phyloP scores from a whole-genome alignment of 225 moss, liverwort and hornwort genomes.

The Bryoerythrophyllum caledonicum region DNA sequence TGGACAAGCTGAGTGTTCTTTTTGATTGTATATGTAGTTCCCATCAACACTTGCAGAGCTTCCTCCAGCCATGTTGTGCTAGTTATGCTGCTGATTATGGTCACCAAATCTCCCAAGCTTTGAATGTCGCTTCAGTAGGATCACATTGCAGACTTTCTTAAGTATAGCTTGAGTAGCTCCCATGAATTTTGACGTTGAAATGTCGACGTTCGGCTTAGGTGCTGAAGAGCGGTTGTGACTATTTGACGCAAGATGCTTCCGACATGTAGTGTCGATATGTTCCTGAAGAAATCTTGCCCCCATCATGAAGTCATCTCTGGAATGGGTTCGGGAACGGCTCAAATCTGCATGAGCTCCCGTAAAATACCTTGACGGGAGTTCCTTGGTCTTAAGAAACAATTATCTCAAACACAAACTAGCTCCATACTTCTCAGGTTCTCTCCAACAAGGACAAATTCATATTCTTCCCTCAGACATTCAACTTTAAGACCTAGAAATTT shows the following conservation, averaged over 20 bases:
- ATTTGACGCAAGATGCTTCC: constrained; percentile 21
- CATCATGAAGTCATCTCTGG: constrained; percentile 42
- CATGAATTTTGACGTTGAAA: constrained; percentile 42
- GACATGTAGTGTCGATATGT: constrained; percentile 27
- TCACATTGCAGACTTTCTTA: constrained; percentile 60
- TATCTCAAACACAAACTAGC: constrained; percentile 92
- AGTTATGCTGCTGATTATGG: constrained; percentile 30
- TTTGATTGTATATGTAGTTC: constrained; percentile 26
- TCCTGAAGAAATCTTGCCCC: constrained; percentile 35
- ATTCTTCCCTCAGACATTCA: neutral
- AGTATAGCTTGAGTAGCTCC: constrained; percentile 51
- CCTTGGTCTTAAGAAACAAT: constrained; percentile 75
- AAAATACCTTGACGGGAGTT: constrained; percentile 52
- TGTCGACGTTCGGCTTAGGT: constrained; percentile 20
- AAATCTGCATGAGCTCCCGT: constrained; percentile 44
- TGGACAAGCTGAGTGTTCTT: constrained; percentile 27
- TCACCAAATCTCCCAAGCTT: constrained; percentile 36
- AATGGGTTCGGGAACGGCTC: constrained; percentile 57
- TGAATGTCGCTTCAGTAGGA: constrained; percentile 34
- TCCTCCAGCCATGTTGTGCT: constrained; percentile 25
- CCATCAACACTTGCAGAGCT: constrained; percentile 36
- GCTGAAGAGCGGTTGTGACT: constrained; percentile 26
- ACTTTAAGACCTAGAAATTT: constrained; percentile 14
- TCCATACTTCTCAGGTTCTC: constrained; percentile 79
- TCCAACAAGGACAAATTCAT: constrained; percentile 29